phyloP scores from a whole-genome alignment of 169 alveolate genomes.

The Eimeria necatrix region DNA sequence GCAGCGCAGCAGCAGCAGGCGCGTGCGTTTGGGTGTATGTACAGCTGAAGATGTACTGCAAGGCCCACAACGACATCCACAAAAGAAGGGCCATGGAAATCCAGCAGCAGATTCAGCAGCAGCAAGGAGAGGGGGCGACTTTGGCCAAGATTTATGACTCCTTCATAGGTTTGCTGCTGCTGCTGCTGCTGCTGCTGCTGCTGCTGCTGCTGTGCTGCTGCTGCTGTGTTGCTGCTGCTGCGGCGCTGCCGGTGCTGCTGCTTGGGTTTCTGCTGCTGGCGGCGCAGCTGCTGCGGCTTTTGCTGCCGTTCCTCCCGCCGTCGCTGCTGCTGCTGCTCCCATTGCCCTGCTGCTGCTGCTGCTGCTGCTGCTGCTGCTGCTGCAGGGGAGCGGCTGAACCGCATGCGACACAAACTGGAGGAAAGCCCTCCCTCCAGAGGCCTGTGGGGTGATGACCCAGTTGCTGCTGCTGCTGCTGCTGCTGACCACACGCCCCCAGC shows the following conservation, averaged over 20 bases:
- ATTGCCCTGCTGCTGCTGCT: neutral
- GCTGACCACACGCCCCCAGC: neutral
- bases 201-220: conserved; percentile 46
- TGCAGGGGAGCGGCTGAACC: conserved; percentile 58
- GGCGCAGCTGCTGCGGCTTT: neutral
- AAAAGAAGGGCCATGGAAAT: conserved; percentile 38
- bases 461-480: conserved; percentile 38
- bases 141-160: conserved; percentile 25
- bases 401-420: conserved; percentile 60
- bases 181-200: conserved; percentile 56
- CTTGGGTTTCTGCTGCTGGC: neutral
- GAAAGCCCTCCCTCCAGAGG: neutral
- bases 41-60: conserved; percentile 65
- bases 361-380: conserved; percentile 40
- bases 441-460: conserved; percentile 50
- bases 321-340: conserved; percentile 12
- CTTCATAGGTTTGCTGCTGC: conserved; percentile 15
- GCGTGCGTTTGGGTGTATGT: neutral
- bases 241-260: neutral
- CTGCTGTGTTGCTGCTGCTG: conserved; percentile 10
- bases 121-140: conserved; percentile 15
- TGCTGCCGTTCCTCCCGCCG: neutral
- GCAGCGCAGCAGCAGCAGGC: neutral
- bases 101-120: conserved; percentile 65
- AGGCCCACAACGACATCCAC: conserved; percentile 44